These are phyloP conservation scores for Torrubiella hemipterigena DNA, from an alignment of 2,329 filamentous ascomycete genomes.

Conservation along the genomic window DNA sequence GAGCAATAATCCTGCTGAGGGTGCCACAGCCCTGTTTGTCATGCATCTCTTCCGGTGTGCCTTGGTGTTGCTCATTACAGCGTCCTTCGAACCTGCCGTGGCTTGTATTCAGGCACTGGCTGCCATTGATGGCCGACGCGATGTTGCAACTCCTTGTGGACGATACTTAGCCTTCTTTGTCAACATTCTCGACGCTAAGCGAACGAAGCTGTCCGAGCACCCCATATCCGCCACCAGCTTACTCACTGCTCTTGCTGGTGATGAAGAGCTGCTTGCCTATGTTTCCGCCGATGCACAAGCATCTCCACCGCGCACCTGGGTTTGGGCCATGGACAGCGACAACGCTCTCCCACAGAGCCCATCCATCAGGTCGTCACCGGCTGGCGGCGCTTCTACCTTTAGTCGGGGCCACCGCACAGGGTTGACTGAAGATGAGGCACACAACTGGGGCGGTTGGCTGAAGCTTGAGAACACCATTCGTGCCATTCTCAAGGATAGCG, in stretches of 20 bases:
- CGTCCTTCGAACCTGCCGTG: conserved; percentile 60
- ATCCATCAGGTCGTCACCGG: conserved; percentile 7
- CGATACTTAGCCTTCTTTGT: conserved; percentile 75
- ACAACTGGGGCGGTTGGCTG: conserved; percentile 74
- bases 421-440: conserved; percentile 42
- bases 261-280: conserved; percentile 84
- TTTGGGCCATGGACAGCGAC: conserved; percentile 58
- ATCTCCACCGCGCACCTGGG: conserved; percentile 65
- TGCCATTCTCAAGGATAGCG: conserved; percentile 23
- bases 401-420: conserved; percentile 35
- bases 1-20: conserved; percentile 44
- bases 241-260: conserved; percentile 30
- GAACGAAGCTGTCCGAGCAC: conserved; percentile 30
- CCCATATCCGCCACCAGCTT: conserved; percentile 20
- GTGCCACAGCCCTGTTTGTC: conserved; percentile 64
- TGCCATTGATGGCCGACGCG: conserved; percentile 57
- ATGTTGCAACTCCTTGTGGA: conserved; percentile 67
- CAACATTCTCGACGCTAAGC: conserved; percentile 47
- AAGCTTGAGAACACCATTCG: conserved; percentile 45
- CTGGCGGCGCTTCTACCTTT: conserved; percentile 22
- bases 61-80: conserved; percentile 65
- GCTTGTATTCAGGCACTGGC: conserved; percentile 61
- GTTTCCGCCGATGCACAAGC: conserved; percentile 79
- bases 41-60: conserved; percentile 81
- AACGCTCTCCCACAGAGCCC: conserved; percentile 20